Percentiles rank a stretch among this genome's conserved stretches.
Evolutionary conservation across 305 asterid genomes (phyloP).

Genomic region (Solanum hybrid): DNA sequence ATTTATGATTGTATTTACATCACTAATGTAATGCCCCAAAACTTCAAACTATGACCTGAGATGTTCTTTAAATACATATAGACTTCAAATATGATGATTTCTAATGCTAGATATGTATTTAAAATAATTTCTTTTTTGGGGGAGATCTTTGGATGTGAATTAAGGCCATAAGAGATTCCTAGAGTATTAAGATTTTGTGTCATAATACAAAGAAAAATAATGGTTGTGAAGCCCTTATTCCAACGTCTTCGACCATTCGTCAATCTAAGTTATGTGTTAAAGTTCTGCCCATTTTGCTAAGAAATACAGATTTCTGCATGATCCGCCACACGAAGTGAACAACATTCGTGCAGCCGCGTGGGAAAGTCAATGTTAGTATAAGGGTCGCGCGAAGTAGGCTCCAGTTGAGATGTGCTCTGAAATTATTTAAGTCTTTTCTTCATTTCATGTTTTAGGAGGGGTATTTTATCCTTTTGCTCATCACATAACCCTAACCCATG

Average conservation of each 20-base stretch:
- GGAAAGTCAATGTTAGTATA: not conserved
- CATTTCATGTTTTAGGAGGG: not conserved
- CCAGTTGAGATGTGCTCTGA: not conserved
- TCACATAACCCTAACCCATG: not conserved
- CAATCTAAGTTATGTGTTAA: not conserved
- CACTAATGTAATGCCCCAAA: not conserved
- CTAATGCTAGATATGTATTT: not conserved
- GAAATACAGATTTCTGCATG: not conserved
- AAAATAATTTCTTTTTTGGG: not conserved
- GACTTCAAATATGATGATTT: not conserved
- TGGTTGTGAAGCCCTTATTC: not conserved
- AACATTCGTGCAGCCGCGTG: not conserved
- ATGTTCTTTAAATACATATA: not conserved
- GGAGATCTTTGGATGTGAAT: not conserved
- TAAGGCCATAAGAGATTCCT: not conserved
- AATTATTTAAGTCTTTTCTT: not conserved
- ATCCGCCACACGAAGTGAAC: not conserved
- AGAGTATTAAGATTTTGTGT: not conserved
- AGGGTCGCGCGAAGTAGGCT: not conserved
- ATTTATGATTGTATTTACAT: not conserved
- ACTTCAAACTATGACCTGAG: not conserved
- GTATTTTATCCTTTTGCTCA: not conserved
- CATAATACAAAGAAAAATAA: not conserved
- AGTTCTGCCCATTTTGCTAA: not conserved
- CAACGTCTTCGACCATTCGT: not conserved